Percentiles rank a stretch among this genome's conserved stretches.
phyloP scores from a whole-genome alignment of 2,329 filamentous ascomycete species.

The Chalaropsis thielavioides region DNA sequence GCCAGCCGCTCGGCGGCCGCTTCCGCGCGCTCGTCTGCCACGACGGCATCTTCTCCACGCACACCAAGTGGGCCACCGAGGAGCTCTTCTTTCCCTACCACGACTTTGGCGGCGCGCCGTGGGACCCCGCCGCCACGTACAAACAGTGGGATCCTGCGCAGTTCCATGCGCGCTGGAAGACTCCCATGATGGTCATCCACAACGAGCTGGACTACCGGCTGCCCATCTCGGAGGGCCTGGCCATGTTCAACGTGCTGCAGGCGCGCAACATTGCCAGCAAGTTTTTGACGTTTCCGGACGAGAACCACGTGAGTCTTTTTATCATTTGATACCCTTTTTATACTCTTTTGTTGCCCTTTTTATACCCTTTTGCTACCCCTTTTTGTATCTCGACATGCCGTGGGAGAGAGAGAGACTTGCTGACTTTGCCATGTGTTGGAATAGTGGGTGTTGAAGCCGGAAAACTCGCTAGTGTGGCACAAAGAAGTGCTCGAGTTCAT shows the following conservation, averaged over 20 bases:
- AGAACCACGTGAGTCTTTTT: slow-evolving; percentile 37
- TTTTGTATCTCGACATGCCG: too few species aligned
- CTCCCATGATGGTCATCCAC: slow-evolving; percentile 75
- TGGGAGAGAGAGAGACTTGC: too few species aligned
- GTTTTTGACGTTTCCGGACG: slow-evolving; percentile 68
- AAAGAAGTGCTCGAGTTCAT: slow-evolving; percentile 69
- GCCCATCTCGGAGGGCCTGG: slow-evolving; percentile 68
- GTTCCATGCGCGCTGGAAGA: slow-evolving; percentile 57
- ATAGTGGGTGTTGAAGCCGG: slow-evolving; percentile 74
- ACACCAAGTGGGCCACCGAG: slow-evolving; percentile 49
- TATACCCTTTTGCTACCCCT: neutral
- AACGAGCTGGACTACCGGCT: slow-evolving; percentile 81
- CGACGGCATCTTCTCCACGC: slow-evolving; percentile 67
- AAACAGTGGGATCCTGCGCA: slow-evolving; percentile 55
- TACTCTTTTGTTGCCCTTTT: neutral
- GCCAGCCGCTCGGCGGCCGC: slow-evolving; percentile 62
- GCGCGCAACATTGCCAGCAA: slow-evolving; percentile 59
- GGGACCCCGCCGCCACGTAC: slow-evolving; percentile 48
- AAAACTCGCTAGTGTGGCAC: slow-evolving; percentile 87
- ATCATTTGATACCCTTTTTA: neutral
- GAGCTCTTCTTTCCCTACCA: slow-evolving; percentile 59
- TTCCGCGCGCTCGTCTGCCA: slow-evolving; percentile 84
- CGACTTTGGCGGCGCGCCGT: slow-evolving; percentile 48
- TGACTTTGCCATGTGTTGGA: neutral
- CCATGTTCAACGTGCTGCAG: slow-evolving; percentile 77